A percentile compares a stretch with the other conserved stretches of the same genome.
Conservation (phyloP, 495 filamentous ascomycete genomes). For the Penicillium taxi region DNA sequence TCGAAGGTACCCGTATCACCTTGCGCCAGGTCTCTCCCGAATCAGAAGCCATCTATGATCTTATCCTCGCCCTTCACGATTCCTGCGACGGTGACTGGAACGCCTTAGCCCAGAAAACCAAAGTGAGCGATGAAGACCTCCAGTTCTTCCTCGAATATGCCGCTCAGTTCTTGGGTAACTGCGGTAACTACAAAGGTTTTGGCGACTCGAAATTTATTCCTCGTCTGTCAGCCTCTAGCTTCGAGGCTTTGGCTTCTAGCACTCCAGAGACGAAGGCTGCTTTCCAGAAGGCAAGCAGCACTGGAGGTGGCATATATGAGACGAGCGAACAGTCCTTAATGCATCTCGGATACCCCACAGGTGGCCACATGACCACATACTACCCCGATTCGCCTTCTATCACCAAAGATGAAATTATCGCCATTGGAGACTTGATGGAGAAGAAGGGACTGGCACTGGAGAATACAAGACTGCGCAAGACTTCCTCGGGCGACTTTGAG, state of each 20-base stretch:
- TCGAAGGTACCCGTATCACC: slow-evolving; percentile 76
- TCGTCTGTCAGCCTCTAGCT: slow-evolving; percentile 54
- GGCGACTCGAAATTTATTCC: slow-evolving; percentile 94
- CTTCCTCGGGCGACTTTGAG: slow-evolving; percentile 60
- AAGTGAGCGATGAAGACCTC: slow-evolving; percentile 60
- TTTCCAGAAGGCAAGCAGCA: slow-evolving; percentile 49
- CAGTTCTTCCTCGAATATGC: slow-evolving; percentile 78
- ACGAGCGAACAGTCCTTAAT: slow-evolving; percentile 56
- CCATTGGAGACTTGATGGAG: slow-evolving; percentile 64
- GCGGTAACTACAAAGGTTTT: slow-evolving; percentile 93
- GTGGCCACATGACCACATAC: slow-evolving; percentile 83
- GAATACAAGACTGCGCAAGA: slow-evolving; percentile 82
- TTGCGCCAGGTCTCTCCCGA: slow-evolving; percentile 86
- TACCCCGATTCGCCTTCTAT: slow-evolving; percentile 85
- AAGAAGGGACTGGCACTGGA: slow-evolving; percentile 68
- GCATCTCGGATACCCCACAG: slow-evolving; percentile 77
- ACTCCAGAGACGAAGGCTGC: slow-evolving; percentile 52
- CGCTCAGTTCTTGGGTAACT: slow-evolving; percentile 81
- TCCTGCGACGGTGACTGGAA: slow-evolving; percentile 73
- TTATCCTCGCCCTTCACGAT: slow-evolving; percentile 74
- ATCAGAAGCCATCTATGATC: slow-evolving; percentile 82
- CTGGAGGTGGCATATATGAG: slow-evolving; percentile 66
- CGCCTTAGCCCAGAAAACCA: slow-evolving; percentile 57
- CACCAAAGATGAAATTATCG: slow-evolving; percentile 73
- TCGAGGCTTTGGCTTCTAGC: slow-evolving; percentile 62